Percentiles rank a stretch among this genome's conserved stretches.
phyloP scores from a whole-genome alignment of 2,329 filamentous ascomycete genomes.

The Stagonosporopsis tanaceti region DNA sequence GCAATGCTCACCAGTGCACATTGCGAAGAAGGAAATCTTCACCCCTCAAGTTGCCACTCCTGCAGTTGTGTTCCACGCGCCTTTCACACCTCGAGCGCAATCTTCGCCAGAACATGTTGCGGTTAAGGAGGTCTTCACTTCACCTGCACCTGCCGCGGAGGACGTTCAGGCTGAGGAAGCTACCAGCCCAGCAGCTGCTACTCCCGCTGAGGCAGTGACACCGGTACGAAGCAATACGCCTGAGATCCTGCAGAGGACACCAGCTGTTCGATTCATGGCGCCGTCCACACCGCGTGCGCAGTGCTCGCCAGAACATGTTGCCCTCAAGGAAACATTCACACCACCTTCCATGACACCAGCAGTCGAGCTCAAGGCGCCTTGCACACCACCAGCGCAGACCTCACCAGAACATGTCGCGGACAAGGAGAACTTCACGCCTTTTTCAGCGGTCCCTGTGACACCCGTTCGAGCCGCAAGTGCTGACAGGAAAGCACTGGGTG shows the following conservation, averaged over 20 bases:
- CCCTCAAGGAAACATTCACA: slow-evolving; percentile 14
- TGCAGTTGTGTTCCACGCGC: slow-evolving; percentile 5
- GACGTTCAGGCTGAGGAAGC: not conserved
- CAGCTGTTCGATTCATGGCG: slow-evolving; percentile 13
- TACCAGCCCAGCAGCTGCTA: not conserved
- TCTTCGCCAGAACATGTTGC: slow-evolving; percentile 17
- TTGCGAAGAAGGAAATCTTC: slow-evolving; percentile 16
- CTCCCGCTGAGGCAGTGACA: slow-evolving; percentile 2
- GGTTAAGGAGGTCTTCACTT: slow-evolving; percentile 12
- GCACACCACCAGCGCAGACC: slow-evolving; percentile 13
- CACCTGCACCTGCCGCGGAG: not conserved
- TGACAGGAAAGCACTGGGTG: slow-evolving; percentile 16
- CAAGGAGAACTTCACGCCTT: slow-evolving; percentile 19
- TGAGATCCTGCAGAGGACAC: slow-evolving; percentile 13
- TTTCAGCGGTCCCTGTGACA: slow-evolving; percentile 11
- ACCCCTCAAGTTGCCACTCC: slow-evolving; percentile 4
- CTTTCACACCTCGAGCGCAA: slow-evolving; percentile 11
- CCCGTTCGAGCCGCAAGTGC: slow-evolving; percentile 20
- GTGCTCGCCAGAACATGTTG: slow-evolving; percentile 17
- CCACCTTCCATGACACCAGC: slow-evolving; percentile 2
- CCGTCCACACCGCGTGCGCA: slow-evolving; percentile 13
- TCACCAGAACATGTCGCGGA: slow-evolving; percentile 19
- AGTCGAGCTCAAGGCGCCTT: slow-evolving; percentile 13
- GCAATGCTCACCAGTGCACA: slow-evolving; percentile 15
- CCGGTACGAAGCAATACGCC: slow-evolving; percentile 12